Percentiles rank a stretch among this genome's conserved stretches.
Evolutionary conservation across 2,329 filamentous ascomycete species (phyloP).

Genomic region (Parastagonospora avenae): DNA sequence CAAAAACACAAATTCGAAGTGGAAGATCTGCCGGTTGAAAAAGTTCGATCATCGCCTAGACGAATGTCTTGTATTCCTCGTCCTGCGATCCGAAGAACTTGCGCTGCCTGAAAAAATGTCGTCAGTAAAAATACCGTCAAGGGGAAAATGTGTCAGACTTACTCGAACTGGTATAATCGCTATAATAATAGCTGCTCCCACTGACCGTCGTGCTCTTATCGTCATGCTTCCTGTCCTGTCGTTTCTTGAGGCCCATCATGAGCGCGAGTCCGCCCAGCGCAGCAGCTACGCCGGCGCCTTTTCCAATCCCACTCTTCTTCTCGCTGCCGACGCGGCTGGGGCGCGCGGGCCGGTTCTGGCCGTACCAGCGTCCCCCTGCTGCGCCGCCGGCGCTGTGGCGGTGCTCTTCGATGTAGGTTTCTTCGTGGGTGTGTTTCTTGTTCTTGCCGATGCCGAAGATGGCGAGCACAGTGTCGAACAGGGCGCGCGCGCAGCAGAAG

Average conservation of each 20-base stretch:
- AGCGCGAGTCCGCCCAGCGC: constrained; percentile 52
- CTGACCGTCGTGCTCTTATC: constrained; percentile 51
- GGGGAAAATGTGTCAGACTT: too few species aligned
- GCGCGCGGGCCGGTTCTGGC: constrained; percentile 43
- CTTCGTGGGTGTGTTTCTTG: constrained; percentile 54
- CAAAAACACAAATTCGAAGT: background rate
- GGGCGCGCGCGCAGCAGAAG: constrained; percentile 64
- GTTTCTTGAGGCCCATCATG: constrained; percentile 53
- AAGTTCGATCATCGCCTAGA: constrained; percentile 36
- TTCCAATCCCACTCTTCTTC: constrained; percentile 44
- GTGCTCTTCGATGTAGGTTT: constrained; percentile 68
- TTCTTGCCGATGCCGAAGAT: constrained; percentile 65
- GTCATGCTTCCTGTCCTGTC: constrained; percentile 46
- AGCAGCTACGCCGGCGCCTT: constrained; percentile 47
- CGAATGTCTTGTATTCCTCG: constrained; percentile 47
- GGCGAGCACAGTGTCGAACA: constrained; percentile 64
- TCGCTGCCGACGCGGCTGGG: constrained; percentile 38
- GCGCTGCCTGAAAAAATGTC: constrained; percentile 47
- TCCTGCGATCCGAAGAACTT: constrained; percentile 51
- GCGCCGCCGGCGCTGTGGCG: constrained; percentile 65
- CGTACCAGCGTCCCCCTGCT: constrained; percentile 59
- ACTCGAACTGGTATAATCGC: constrained; percentile 57
- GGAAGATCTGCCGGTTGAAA: too few species aligned
- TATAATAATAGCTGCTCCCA: constrained; percentile 48
- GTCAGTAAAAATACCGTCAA: too few species aligned